A percentile compares a stretch with the other conserved stretches of the same genome.
These are phyloP conservation scores for Dactylellina sp. DNA, from an alignment of 2,329 filamentous ascomycete species.

Conservation along the genomic window DNA sequence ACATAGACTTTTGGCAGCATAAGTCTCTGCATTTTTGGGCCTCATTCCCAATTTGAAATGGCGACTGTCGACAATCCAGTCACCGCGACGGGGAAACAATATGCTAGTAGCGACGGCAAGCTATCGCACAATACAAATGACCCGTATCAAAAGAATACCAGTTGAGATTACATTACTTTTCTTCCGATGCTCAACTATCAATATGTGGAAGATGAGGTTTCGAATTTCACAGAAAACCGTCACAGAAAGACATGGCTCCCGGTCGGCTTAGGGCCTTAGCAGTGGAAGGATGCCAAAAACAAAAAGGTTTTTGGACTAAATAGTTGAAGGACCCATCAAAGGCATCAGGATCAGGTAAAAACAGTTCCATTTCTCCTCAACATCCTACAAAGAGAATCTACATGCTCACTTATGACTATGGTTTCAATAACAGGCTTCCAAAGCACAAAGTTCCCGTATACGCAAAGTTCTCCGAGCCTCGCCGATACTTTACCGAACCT, in stretches of 20 bases:
- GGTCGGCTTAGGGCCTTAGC: not conserved
- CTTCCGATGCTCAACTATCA: not conserved
- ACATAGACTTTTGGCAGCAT: not conserved
- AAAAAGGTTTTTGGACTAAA: conserved; percentile 3
- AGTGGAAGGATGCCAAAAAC: conserved; percentile 4
- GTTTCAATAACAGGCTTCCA: conserved; percentile 4
- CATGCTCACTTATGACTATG: not conserved
- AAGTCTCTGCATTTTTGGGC: not conserved
- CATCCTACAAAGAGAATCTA: not conserved
- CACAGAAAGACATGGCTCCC: not conserved
- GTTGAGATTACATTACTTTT: not conserved
- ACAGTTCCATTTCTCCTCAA: not conserved
- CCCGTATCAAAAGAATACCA: not conserved
- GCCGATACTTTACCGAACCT: conserved; percentile 18
- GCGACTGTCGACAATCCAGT: not conserved
- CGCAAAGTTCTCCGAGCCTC: conserved; percentile 5
- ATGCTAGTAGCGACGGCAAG: conserved; percentile 7
- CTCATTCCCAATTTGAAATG: not conserved
- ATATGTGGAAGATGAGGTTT: conserved; percentile 2
- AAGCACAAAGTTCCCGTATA: conserved; percentile 15
- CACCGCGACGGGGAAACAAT: not conserved
- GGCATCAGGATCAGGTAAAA: conserved; percentile 9
- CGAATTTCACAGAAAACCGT: not conserved
- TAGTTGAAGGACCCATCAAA: not conserved
- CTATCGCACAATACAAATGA: conserved; percentile 1